A percentile compares a stretch with the other conserved stretches of the same genome.
phyloP scores from a whole-genome alignment of 2,329 filamentous ascomycete species.

The Didymosphaeria variabile region DNA sequence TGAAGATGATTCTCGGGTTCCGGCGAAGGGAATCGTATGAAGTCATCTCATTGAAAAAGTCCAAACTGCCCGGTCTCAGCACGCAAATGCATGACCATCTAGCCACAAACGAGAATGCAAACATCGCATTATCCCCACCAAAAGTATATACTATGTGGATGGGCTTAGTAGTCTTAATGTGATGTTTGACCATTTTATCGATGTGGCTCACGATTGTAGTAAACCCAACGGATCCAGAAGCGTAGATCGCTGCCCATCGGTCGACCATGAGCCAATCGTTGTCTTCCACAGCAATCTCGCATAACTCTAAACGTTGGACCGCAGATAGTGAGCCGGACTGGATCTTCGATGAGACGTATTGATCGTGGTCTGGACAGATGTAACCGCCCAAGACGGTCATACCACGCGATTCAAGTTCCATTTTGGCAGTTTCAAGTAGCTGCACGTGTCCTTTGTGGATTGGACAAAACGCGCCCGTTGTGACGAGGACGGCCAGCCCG shows the following conservation, averaged over 20 bases:
- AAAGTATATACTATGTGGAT: conserved; percentile 6
- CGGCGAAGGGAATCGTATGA: background rate
- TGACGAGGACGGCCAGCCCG: background rate
- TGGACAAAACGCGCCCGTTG: conserved; percentile 1
- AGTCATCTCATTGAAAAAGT: background rate
- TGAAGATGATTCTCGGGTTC: conserved; percentile 6
- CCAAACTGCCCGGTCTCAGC: conserved; percentile 1
- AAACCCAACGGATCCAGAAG: background rate
- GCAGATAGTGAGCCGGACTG: background rate
- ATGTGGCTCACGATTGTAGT: conserved; percentile 1
- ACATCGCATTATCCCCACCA: conserved; percentile 7
- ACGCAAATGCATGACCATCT: conserved; percentile 5
- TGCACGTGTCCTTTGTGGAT: conserved; percentile 4
- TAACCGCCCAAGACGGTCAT: conserved; percentile 6
- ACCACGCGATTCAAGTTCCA: background rate
- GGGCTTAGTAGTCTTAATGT: background rate
- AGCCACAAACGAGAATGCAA: conserved; percentile 1
- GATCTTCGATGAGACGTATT: conserved; percentile 7
- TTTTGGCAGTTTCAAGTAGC: conserved; percentile 7
- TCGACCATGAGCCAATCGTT: conserved; percentile 8
- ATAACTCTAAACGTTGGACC: conserved; percentile 1
- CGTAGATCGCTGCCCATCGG: conserved; percentile 8
- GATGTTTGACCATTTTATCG: conserved; percentile 7
- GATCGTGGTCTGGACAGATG: conserved; percentile 6
- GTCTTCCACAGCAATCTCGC: background rate